A percentile compares a stretch with the other conserved stretches of the same genome.
Conservation (phyloP, 768 basidiomycete genomes). For the Termitomyces eurrhizus region DNA sequence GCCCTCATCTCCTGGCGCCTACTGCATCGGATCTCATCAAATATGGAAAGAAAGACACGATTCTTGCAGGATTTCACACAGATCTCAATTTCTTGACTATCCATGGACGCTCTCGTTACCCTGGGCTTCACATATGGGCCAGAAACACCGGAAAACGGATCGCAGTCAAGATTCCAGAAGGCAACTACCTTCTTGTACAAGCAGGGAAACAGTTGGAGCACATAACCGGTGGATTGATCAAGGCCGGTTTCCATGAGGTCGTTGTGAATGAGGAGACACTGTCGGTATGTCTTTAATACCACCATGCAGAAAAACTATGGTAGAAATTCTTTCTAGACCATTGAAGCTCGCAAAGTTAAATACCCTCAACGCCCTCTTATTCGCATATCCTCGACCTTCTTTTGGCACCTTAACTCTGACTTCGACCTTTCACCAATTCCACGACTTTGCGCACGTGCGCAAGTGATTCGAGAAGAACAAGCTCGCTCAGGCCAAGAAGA, state of each 20-base stretch:
- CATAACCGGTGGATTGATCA: conserved; percentile 77
- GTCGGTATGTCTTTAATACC: conserved; percentile 39
- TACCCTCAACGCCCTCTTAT: conserved; percentile 80
- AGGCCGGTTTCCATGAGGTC: conserved; percentile 94
- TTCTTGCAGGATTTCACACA: conserved; percentile 91
- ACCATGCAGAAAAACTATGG: not conserved
- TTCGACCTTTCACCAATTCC: conserved; percentile 69
- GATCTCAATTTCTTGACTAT: conserved; percentile 95
- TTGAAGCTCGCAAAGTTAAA: conserved; percentile 53
- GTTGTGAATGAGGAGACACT: conserved; percentile 82
- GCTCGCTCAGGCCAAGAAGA: conserved; percentile 35
- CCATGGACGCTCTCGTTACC: conserved; percentile 81
- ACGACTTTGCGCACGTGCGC: conserved; percentile 44
- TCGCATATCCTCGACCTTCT: conserved; percentile 95
- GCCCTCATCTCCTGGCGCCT: conserved; percentile 87
- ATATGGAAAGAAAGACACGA: conserved; percentile 75
- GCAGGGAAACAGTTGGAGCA: conserved; percentile 96
- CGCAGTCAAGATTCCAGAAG: conserved; percentile 79
- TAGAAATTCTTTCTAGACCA: conserved; percentile 32
- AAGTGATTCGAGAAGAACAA: conserved; percentile 36
- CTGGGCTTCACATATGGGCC: conserved; percentile 92
- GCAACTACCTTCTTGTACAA: conserved; percentile 84
- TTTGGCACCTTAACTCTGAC: conserved; percentile 91
- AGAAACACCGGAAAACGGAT: conserved; percentile 91
- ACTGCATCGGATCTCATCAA: conserved; percentile 88